These are phyloP conservation scores for Backusella circina DNA, from an alignment of 192 early-diverging fungal species.

Conservation along the genomic window DNA sequence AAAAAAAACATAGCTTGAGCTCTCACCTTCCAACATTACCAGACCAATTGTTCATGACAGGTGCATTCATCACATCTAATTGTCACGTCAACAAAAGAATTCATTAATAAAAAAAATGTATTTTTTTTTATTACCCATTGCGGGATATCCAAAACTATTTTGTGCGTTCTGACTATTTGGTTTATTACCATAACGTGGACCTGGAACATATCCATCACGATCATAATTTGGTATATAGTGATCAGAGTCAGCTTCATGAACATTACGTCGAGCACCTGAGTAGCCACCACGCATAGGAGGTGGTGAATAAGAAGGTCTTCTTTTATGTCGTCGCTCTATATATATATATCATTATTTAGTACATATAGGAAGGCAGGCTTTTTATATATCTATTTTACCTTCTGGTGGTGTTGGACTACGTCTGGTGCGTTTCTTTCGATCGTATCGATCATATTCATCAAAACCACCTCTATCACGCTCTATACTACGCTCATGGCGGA, in stretches of 20 bases:
- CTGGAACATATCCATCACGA: conserved; percentile 69
- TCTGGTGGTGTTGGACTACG: conserved; percentile 33
- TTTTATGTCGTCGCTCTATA: conserved; percentile 27
- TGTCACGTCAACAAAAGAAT: neutral
- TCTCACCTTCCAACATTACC: neutral
- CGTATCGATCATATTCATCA: conserved; percentile 26
- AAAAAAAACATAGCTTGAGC: too few species aligned
- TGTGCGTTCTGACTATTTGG: conserved; percentile 16
- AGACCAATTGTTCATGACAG: conserved; percentile 11
- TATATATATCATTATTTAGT: neutral
- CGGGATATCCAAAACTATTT: neutral
- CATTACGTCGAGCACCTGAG: conserved; percentile 5
- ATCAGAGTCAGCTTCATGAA: conserved; percentile 30
- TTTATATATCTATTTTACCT: conserved; percentile 12
- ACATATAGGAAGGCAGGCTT: too few species aligned
- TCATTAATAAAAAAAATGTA: neutral
- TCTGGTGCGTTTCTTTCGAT: conserved; percentile 24
- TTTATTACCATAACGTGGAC: conserved; percentile 45
- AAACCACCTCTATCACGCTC: conserved; percentile 17
- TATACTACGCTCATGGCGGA: conserved; percentile 31
- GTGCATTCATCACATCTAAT: conserved; percentile 12
- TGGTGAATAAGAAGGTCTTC: conserved; percentile 18
- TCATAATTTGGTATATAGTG: conserved; percentile 88
- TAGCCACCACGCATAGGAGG: conserved; percentile 8
- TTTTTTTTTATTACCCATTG: conserved; percentile 18